A percentile compares a stretch with the other conserved stretches of the same genome.
Evolutionary conservation across 2,329 filamentous ascomycete genomes (phyloP).

Genomic region (Blumeriella jaapii): DNA sequence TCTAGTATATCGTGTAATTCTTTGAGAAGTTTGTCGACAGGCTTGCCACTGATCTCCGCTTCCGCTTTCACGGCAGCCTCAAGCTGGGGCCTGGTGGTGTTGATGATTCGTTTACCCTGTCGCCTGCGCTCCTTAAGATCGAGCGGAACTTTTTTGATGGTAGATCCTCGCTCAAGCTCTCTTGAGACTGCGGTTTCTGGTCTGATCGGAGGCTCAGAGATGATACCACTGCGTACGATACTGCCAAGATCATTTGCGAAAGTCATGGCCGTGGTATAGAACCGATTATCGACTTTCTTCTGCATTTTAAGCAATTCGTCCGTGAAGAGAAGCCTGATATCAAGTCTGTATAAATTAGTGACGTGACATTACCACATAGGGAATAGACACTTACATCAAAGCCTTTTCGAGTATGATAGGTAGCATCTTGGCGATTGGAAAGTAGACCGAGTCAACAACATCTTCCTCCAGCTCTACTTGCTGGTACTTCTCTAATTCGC

Average conservation of each 20-base stretch:
- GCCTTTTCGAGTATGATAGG: conserved; percentile 71
- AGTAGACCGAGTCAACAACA: conserved; percentile 83
- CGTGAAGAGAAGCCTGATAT: conserved; percentile 48
- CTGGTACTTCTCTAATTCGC: conserved; percentile 68
- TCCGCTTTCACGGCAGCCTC: conserved; percentile 70
- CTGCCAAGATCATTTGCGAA: conserved; percentile 47
- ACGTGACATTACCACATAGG: not conserved
- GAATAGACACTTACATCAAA: conserved; percentile 51
- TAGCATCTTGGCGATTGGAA: conserved; percentile 70
- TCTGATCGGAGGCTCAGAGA: conserved; percentile 12
- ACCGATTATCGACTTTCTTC: conserved; percentile 38
- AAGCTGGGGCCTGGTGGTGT: conserved; percentile 65
- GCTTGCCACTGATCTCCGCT: conserved; percentile 62
- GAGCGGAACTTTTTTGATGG: conserved; percentile 31
- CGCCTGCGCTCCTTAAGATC: conserved; percentile 75
- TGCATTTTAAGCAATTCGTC: conserved; percentile 39
- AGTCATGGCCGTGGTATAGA: conserved; percentile 44
- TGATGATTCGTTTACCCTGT: conserved; percentile 82
- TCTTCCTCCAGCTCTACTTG: conserved; percentile 64
- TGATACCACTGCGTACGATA: conserved; percentile 40
- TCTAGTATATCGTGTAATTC: conserved; percentile 67
- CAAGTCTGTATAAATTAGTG: conserved; percentile 44
- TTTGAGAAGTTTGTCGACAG: conserved; percentile 56
- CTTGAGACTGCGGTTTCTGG: conserved; percentile 18
- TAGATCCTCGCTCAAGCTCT: conserved; percentile 26